These are phyloP conservation scores for Comarum palustre DNA, from an alignment of 306 rosid species.

Conservation along the genomic window DNA sequence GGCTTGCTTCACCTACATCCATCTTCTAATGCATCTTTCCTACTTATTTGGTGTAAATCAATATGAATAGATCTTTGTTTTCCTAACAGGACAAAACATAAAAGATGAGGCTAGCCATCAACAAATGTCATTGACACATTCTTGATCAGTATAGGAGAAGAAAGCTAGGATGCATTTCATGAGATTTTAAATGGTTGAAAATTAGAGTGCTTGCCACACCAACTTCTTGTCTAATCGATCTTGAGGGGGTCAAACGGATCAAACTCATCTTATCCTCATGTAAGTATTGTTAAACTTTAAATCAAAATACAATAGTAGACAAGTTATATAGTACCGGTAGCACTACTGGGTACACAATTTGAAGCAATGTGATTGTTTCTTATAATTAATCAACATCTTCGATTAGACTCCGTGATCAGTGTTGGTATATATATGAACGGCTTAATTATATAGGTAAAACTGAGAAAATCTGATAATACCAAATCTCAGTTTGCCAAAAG, in stretches of 20 bases:
- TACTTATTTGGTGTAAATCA: not conserved
- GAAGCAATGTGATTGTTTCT: not conserved
- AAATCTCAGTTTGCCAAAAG: not conserved
- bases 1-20: not conserved
- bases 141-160: conserved; percentile 11
- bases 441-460: no score
- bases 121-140: conserved; percentile 42
- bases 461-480: not conserved
- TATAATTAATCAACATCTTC: not conserved
- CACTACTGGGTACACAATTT: not conserved
- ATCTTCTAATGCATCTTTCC: conserved; percentile 11
- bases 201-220: conserved; percentile 56
- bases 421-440: not conserved
- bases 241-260: conserved; percentile 36
- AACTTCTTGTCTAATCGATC: conserved; percentile 53
- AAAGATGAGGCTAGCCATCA: conserved; percentile 30
- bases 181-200: conserved; percentile 26
- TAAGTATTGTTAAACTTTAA: conserved; percentile 9
- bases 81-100: conserved; percentile 32
- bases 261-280: conserved; percentile 30
- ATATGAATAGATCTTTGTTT: not conserved
- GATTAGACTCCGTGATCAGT: not conserved
- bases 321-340: not conserved
- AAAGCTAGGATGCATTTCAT: not conserved
- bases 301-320: not conserved